Conservation (phyloP, 164 flowering plant genomes). For the Vitis cinerea region DNA sequence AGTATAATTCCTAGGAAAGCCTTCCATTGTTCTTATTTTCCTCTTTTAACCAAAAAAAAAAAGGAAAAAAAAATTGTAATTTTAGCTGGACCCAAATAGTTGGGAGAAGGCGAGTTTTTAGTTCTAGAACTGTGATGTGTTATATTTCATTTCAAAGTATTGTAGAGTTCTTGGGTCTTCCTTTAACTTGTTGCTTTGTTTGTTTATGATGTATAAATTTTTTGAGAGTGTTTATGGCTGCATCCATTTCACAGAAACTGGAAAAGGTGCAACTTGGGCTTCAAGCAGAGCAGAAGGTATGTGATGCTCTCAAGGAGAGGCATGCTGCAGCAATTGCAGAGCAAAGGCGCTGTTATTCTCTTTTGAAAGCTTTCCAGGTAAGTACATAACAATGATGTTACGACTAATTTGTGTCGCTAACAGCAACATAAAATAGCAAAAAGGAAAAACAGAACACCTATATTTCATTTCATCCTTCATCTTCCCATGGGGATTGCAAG, state of each 20-base stretch:
- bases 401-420: neutral
- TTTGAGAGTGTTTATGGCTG: neutral
- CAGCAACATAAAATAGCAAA: neutral
- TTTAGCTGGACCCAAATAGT: too few relatives aligned
- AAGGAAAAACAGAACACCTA: neutral
- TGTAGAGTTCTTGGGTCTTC: too few relatives aligned
- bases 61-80: too few relatives aligned
- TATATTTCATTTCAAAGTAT: too few relatives aligned
- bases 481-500: neutral
- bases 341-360: slow-evolving; percentile 59
- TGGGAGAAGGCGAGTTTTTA: too few relatives aligned
- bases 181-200: too few relatives aligned
- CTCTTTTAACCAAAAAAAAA: too few relatives aligned
- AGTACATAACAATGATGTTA: neutral
- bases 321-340: slow-evolving; percentile 56
- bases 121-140: too few relatives aligned
- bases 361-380: slow-evolving; percentile 70
- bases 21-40: too few relatives aligned
- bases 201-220: too few relatives aligned
- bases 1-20: too few relatives aligned
- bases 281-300: slow-evolving; percentile 48
- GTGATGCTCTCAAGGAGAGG: slow-evolving; percentile 53
- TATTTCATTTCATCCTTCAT: neutral
- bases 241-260: slow-evolving; percentile 52
- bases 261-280: slow-evolving; percentile 57